Percentiles rank a stretch among this genome's conserved stretches.
These are phyloP conservation scores for Gryganskiella cystojenkinii DNA, from an alignment of 192 early-diverging fungal species.

Conservation along the genomic window DNA sequence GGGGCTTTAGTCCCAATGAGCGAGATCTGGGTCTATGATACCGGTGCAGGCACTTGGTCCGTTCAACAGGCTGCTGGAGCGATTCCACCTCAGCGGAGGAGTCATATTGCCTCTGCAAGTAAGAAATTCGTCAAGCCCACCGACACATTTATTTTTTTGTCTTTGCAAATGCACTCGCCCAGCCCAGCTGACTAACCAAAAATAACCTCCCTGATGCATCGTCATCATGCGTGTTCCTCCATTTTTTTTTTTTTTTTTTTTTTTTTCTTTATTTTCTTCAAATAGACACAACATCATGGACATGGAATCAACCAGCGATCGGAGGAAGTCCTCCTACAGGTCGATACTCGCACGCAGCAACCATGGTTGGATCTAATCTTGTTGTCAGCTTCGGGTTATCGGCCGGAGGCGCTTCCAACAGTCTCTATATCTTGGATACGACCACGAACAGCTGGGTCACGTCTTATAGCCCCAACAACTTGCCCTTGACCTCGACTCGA, in stretches of 20 bases:
- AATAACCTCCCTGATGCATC: neutral
- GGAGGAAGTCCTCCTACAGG: conserved; percentile 41
- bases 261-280: neutral
- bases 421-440: conserved; percentile 37
- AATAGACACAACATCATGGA: conserved; percentile 46
- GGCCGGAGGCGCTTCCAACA: conserved; percentile 45
- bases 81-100: conserved; percentile 29
- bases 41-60: conserved; percentile 28
- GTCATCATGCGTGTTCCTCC: neutral
- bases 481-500: conserved; percentile 32
- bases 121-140: neutral
- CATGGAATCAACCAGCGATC: conserved; percentile 45
- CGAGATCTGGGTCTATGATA: conserved; percentile 46
- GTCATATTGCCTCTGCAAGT: conserved; percentile 43
- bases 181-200: neutral
- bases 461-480: conserved; percentile 35
- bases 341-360: conserved; percentile 43
- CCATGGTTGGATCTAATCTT: conserved; percentile 43
- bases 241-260: neutral
- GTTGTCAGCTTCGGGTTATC: conserved; percentile 38
- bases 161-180: neutral
- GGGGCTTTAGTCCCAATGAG: conserved; percentile 30
- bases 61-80: conserved; percentile 41
- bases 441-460: conserved; percentile 35
- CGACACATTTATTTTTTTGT: neutral